phyloP scores from a whole-genome alignment of 2,329 filamentous ascomycete species.

The Alternaria sp. region DNA sequence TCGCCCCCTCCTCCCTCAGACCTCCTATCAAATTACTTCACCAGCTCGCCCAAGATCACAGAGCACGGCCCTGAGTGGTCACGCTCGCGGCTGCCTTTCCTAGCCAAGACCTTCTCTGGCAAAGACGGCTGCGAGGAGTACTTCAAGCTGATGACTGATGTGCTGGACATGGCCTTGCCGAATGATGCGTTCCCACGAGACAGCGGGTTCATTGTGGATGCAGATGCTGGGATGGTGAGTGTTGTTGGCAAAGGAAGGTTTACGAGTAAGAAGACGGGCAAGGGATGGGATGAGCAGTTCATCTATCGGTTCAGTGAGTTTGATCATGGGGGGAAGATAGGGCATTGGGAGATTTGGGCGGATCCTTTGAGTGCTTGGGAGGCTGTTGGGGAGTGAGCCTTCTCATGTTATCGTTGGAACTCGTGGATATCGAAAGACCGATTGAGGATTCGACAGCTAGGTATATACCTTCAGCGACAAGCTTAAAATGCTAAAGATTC shows the following conservation, averaged over 20 bases:
- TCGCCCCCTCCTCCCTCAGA: conserved; percentile 29
- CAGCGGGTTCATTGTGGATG: conserved; percentile 47
- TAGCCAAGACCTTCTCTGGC: conserved; percentile 47
- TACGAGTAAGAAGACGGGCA: conserved; percentile 48
- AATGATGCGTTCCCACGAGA: conserved; percentile 42
- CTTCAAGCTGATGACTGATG: conserved; percentile 43
- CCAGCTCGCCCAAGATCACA: conserved; percentile 42
- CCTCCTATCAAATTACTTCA: conserved; percentile 39
- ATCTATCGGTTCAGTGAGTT: conserved; percentile 51
- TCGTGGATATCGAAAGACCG: neutral
- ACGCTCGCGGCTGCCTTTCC: conserved; percentile 46
- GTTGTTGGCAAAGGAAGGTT: conserved; percentile 46
- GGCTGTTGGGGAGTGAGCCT: conserved; percentile 39
- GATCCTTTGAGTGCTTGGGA: conserved; percentile 53
- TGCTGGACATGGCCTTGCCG: conserved; percentile 42
- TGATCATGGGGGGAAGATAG: conserved; percentile 48
- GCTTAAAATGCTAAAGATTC: neutral
- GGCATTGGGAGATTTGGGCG: conserved; percentile 54
- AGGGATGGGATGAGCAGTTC: conserved; percentile 50
- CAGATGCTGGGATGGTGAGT: conserved; percentile 43
- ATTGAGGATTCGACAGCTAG: neutral
- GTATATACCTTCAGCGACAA: neutral
- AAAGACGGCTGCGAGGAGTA: conserved; percentile 47
- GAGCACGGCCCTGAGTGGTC: conserved; percentile 53
- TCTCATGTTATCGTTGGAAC: neutral